Percentiles rank a stretch among this genome's conserved stretches.
phyloP scores from a whole-genome alignment of 108 stramenopile genomes.

The Cyclotella atomus region DNA sequence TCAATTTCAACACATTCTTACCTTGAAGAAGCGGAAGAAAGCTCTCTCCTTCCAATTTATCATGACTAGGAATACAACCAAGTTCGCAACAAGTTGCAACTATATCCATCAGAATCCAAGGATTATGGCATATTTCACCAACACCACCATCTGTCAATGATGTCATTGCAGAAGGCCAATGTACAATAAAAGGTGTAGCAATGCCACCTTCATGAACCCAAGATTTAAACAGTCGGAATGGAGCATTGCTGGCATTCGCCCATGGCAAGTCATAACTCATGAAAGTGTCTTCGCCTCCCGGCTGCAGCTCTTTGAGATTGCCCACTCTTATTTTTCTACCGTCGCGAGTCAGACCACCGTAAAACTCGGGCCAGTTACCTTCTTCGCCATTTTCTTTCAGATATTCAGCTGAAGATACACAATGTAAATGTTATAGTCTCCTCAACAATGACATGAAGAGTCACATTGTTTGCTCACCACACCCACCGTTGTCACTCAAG shows the following conservation, averaged over 20 bases:
- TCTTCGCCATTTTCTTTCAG: conserved; percentile 51
- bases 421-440: no score
- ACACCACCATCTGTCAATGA: neutral
- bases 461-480: conserved; percentile 13
- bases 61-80: conserved; percentile 28
- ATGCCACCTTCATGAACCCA: conserved; percentile 58
- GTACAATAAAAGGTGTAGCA: conserved; percentile 43
- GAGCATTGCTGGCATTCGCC: conserved; percentile 56
- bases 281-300: conserved; percentile 45
- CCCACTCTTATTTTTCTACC: conserved; percentile 40
- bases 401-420: conserved; percentile 27
- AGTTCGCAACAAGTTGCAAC: conserved; percentile 50
- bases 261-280: conserved; percentile 56
- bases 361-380: conserved; percentile 48
- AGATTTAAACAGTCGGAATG: conserved; percentile 50
- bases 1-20: no score
- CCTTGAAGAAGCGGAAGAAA: conserved; percentile 39
- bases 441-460: neutral
- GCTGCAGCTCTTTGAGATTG: conserved; percentile 21
- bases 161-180: conserved; percentile 29
- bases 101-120: conserved; percentile 56
- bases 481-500: conserved; percentile 54
- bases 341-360: conserved; percentile 41
- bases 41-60: conserved; percentile 48
- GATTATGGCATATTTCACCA: conserved; percentile 28